These are phyloP conservation scores for Leccinum variabile DNA, from an alignment of 1,284 basidiomycete genomes.

Conservation along the genomic window DNA sequence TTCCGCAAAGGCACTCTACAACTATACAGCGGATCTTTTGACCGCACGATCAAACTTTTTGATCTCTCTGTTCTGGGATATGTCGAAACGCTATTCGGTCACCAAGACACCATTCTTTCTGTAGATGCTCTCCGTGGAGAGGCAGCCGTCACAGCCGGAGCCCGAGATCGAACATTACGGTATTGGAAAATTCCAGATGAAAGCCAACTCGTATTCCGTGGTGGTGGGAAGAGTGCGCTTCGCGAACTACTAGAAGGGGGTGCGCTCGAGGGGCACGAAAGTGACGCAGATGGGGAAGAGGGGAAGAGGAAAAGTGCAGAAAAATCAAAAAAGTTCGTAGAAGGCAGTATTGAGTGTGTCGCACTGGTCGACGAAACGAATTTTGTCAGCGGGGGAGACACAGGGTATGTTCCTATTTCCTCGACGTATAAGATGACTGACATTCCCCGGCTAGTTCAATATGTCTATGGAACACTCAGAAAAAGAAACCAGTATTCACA, in stretches of 20 bases:
- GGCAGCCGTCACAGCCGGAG: constrained; percentile 85
- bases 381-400: constrained; percentile 94
- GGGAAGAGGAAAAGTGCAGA: constrained; percentile 41
- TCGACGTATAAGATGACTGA: constrained; percentile 18
- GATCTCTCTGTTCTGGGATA: constrained; percentile 73
- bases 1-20: constrained; percentile 87
- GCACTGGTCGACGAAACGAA: constrained; percentile 93
- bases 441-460: constrained; percentile 61
- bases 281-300: constrained; percentile 47
- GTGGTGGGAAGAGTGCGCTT: constrained; percentile 80
- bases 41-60: constrained; percentile 91
- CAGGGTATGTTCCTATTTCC: constrained; percentile 62
- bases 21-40: constrained; percentile 86
- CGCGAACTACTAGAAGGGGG: constrained; percentile 83
- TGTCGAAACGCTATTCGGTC: constrained; percentile 96
- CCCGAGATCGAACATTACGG: constrained; percentile 86
- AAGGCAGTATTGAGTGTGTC: constrained; percentile 91
- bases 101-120: constrained; percentile 85
- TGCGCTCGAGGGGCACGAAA: constrained; percentile 47
- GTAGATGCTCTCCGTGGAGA: constrained; percentile 84
- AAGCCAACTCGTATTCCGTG: constrained; percentile 93
- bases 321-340: constrained; percentile 62
- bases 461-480: constrained; percentile 88
- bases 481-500: constrained; percentile 95
- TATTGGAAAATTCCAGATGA: constrained; percentile 99